Evolutionary conservation across 2,329 filamentous ascomycete species (phyloP), one percentile per base, ranked within the genome.

Genomic region (Xylaria multiplex): DNA sequence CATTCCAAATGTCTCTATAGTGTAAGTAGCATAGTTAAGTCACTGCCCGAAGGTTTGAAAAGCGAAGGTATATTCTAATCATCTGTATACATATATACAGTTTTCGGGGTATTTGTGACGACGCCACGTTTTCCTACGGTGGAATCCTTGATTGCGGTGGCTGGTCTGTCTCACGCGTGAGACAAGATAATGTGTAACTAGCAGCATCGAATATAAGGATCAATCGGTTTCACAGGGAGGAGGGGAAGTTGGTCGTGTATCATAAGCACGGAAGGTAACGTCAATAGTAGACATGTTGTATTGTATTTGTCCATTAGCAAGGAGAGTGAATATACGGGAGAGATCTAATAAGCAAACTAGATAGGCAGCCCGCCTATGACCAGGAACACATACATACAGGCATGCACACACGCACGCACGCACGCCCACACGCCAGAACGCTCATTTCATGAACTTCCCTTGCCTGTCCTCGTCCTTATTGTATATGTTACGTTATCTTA

Each of bases 341-440:
- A 35, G 11, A 14, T 19, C 19, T 11, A 46, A 19, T 8, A 19
- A 49, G 16, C 22, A 49, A 49, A 13, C 4, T 8, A 46, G 19
- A 4, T 19, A 11, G 19, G 19, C 19, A 19, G 19, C 19, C 43
- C 8, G 19, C 11, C 43, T 46, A 46, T 22, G 5, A 14, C 11
- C 45, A 35, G 9, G 16, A 19, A 53, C 37, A 40, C 37, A 40
- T 40, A 40, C 37, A 37, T 4, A 37, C 35, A 22, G 6, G 8
- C 30, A 35, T 27, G 32, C 9, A 32, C 27, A 50, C 24, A 35
- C 19, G 19, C 27, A 52, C 13, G 13, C 16, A 49, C 22, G 43
- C 27, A 52, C 13, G 13, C 1, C 48, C 40, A 52, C 9, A 46
- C 54, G 40, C 48, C 16, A 35, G 24, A 53, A 66, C 49, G 48